These are phyloP conservation scores for Boletus coccyginus DNA, from an alignment of 768 basidiomycete species.

Conservation along the genomic window DNA sequence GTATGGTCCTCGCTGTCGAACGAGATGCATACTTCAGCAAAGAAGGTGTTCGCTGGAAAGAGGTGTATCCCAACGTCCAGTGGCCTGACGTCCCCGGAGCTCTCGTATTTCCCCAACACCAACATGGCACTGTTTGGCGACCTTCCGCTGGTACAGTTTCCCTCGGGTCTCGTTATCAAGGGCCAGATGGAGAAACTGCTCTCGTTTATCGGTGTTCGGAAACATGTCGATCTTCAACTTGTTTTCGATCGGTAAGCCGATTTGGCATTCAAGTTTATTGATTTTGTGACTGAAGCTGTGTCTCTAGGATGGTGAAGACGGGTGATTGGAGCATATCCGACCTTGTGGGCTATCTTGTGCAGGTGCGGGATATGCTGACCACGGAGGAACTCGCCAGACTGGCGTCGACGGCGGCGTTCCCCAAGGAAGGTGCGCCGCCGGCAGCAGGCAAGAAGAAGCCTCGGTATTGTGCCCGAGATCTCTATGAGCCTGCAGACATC, in stretches of 20 bases:
- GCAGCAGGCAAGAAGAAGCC: slow-evolving; percentile 34
- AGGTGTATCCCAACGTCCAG: slow-evolving; percentile 47
- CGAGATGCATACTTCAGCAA: slow-evolving; percentile 41
- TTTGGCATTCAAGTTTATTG: background rate
- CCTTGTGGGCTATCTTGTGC: slow-evolving; percentile 83
- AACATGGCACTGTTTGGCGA: slow-evolving; percentile 78
- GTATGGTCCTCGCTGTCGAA: slow-evolving; percentile 66
- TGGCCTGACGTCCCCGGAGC: slow-evolving; percentile 69
- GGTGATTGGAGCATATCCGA: slow-evolving; percentile 89
- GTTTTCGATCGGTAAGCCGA: slow-evolving; percentile 76
- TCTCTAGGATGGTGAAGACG: slow-evolving; percentile 75
- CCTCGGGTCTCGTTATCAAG: slow-evolving; percentile 62
- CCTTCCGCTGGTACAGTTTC: slow-evolving; percentile 72
- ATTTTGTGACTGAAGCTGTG: background rate
- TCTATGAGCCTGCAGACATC: slow-evolving; percentile 81
- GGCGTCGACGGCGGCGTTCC: slow-evolving; percentile 71
- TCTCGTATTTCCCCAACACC: slow-evolving; percentile 83
- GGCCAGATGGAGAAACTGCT: slow-evolving; percentile 70
- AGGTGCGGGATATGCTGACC: slow-evolving; percentile 64
- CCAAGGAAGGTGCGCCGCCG: slow-evolving; percentile 43
- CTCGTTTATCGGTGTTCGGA: slow-evolving; percentile 75
- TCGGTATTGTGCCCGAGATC: slow-evolving; percentile 59
- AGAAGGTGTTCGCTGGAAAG: slow-evolving; percentile 40
- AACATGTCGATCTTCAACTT: slow-evolving; percentile 89
- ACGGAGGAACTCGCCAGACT: slow-evolving; percentile 55